Percentiles rank a stretch among this genome's conserved stretches.
Evolutionary conservation across 2,329 filamentous ascomycete species (phyloP).

Genomic region (Incumbomyces delicatus): DNA sequence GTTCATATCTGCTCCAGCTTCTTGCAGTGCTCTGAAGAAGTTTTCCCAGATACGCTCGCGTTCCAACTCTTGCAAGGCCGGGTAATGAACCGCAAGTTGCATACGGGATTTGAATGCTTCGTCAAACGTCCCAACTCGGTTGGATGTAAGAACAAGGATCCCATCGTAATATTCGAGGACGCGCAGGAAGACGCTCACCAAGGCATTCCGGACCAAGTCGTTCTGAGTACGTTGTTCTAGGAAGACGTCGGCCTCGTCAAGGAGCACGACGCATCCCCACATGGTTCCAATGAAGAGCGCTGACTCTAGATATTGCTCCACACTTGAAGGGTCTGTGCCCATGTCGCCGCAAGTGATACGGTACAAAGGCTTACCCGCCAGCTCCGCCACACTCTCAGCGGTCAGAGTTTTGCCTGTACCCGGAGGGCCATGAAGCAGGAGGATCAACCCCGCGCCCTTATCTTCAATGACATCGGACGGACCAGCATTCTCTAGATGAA

Average conservation of each 20-base stretch:
- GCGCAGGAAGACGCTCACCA: conserved; percentile 27
- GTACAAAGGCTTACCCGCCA: conserved; percentile 31
- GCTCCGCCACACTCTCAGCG: conserved; percentile 32
- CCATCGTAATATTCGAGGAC: conserved; percentile 31
- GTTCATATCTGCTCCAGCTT: conserved; percentile 6
- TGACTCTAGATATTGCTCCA: conserved; percentile 30
- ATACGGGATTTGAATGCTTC: conserved; percentile 83
- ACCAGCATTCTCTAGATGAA: conserved; percentile 16
- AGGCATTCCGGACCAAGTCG: conserved; percentile 20
- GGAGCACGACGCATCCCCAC: conserved; percentile 28
- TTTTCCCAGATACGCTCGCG: conserved; percentile 10
- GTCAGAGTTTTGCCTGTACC: conserved; percentile 34
- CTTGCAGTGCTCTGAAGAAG: conserved; percentile 7
- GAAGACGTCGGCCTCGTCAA: conserved; percentile 22
- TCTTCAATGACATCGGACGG: conserved; percentile 28
- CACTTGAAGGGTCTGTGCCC: conserved; percentile 25
- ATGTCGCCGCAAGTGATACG: conserved; percentile 33
- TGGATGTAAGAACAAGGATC: conserved; percentile 38
- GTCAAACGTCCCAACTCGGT: conserved; percentile 71
- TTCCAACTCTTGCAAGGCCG: conserved; percentile 9
- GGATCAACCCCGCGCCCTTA: conserved; percentile 28
- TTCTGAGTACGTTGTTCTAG: conserved; percentile 15
- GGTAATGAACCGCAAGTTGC: conserved; percentile 69
- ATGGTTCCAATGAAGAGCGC: conserved; percentile 28
- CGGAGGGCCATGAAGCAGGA: conserved; percentile 30